Percentiles rank a stretch among this genome's conserved stretches.
Conservation (phyloP, 176 grass and related monocot species). For the Carex littledalei region DNA sequence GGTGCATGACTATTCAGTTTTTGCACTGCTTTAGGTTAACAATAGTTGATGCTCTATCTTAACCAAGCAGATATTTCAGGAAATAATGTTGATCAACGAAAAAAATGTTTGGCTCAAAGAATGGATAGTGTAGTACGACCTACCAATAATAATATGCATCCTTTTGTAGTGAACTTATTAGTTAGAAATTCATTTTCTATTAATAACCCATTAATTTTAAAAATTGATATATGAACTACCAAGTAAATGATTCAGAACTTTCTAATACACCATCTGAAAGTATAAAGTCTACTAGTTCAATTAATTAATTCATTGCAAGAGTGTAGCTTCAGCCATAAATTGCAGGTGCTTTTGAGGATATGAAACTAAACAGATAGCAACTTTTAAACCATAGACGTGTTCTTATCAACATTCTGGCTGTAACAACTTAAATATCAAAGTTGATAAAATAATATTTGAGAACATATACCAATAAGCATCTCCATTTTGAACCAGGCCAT, state of each 20-base stretch:
- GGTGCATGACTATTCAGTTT: background rate
- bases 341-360: background rate
- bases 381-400: background rate
- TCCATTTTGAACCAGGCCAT: constrained; percentile 94
- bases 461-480: constrained; percentile 64
- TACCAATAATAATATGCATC: background rate
- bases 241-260: background rate
- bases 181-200: background rate
- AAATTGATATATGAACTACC: background rate
- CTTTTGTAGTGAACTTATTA: background rate
- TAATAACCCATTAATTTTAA: background rate
- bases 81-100: background rate
- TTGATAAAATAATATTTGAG: constrained; percentile 4
- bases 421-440: background rate
- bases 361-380: background rate
- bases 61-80: background rate
- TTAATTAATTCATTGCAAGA: background rate
- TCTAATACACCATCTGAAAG: background rate
- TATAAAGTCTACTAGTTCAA: background rate
- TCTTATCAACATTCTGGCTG: background rate
- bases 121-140: background rate
- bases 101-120: background rate
- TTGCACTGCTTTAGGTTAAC: background rate
- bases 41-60: background rate
- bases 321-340: background rate